A percentile compares a stretch with the other conserved stretches of the same genome.
Conservation (phyloP, 176 grass and related monocot species). For the Oryza longistaminata region DNA sequence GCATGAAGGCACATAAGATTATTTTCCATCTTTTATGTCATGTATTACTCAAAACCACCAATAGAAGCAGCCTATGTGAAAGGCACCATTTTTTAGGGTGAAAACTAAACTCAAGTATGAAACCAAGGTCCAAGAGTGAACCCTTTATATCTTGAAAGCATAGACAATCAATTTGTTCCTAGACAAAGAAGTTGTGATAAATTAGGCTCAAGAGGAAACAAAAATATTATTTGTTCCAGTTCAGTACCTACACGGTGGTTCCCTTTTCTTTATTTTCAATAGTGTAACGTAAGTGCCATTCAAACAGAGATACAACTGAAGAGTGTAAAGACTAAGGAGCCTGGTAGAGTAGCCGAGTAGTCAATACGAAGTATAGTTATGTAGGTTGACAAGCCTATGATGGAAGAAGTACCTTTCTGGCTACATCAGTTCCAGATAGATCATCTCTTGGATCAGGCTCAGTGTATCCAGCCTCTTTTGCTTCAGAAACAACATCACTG, state of each 20-base stretch:
- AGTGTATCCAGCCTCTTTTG: constrained; percentile 72
- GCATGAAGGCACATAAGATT: not conserved
- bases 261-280: not conserved
- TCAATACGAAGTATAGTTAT: not conserved
- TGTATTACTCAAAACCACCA: not conserved
- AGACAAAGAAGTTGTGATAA: not conserved
- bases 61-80: not conserved
- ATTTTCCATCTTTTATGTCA: not conserved
- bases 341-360: not conserved
- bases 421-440: constrained; percentile 87
- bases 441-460: constrained; percentile 88
- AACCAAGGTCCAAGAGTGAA: too few species aligned
- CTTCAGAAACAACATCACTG: constrained; percentile 72
- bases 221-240: not conserved
- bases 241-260: not conserved
- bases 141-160: too few species aligned
- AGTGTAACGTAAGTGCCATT: not conserved
- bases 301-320: not conserved
- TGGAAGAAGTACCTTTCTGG: constrained; percentile 57
- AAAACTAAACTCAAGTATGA: not conserved
- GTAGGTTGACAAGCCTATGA: not conserved
- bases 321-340: not conserved
- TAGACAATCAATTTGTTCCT: too few species aligned
- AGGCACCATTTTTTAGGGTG: not conserved
- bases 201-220: not conserved